Evolutionary conservation across 768 basidiomycete species (phyloP), one percentile per base, ranked within the genome.

Genomic region (Chalciporus piperatus): DNA sequence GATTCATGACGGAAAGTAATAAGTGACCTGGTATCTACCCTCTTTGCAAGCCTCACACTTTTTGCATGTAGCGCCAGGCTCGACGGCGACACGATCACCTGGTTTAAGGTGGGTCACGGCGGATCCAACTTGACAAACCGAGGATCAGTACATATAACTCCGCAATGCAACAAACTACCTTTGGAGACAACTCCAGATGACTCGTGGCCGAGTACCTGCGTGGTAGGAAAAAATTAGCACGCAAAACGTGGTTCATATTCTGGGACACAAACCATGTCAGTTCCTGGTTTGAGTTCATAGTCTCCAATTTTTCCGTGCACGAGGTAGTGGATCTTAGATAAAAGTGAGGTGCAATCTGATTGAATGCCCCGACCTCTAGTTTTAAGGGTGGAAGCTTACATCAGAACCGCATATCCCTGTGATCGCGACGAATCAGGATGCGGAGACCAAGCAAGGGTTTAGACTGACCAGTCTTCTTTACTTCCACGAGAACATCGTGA

Each of bases 141-240:
- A 48, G 22, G 7, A 14, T 51, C 14, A 52, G 30, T 4, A 33
- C 22, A 17, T 14, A 5, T 55, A 41, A n/a, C 20, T 13, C 25
- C 48, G 17, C 7, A 16, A 28, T 20, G 33, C 35, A 27, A 44
- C 23, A 23, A 13, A 3, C 47, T 55, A 85, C 88, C 80, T 74
- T 85, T 86, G 49, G 72, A 74, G 45, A 97, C 71, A 43, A 92
- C 71, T 11, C 92, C 94, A 23, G 92, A 76, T 2, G 92, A 92
- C 73, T 98, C 96, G 64, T 98, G 96, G 17, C 96, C 96, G 40
- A 98, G 84, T 44, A 93, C 88, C 92, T 90, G 68, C n/a, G 19
- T 12, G 7, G 23, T 42, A 41, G 41, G 14, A 32, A 28, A 20
- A 51, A 40, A 37, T 44, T 30, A 47, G 42, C 17, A 41, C 11